These are phyloP conservation scores for Thermomucor indicae-seudaticae DNA, from an alignment of 371 early-diverging fungal species.

Conservation along the genomic window DNA sequence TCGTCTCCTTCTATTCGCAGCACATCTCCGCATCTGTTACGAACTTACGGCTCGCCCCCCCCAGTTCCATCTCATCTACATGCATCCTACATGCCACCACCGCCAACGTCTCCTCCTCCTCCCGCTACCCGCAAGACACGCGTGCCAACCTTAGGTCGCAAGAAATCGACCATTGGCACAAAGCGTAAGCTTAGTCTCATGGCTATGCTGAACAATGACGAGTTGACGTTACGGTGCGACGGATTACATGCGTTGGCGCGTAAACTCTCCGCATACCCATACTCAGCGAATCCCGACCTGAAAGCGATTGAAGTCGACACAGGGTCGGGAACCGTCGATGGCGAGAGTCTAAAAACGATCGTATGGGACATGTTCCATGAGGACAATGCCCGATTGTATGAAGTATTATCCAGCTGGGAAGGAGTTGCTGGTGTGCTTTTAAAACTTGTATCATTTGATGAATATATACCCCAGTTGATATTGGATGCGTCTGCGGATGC, in stretches of 20 bases:
- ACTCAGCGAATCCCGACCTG: constrained; percentile 9
- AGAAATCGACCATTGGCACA: constrained; percentile 29
- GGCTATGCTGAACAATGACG: constrained; percentile 27
- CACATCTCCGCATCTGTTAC: constrained; percentile 78
- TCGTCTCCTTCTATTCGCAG: constrained; percentile 97
- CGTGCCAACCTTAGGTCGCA: constrained; percentile 27
- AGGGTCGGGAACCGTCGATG: constrained; percentile 19
- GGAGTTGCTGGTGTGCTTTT: constrained; percentile 25
- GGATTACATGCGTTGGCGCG: constrained; percentile 27
- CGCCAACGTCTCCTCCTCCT: constrained; percentile 13
- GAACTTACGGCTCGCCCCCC: constrained; percentile 18
- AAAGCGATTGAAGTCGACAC: constrained; percentile 24
- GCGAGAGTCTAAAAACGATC: constrained; percentile 20
- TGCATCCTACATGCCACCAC: constrained; percentile 7
- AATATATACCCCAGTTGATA: constrained; percentile 28
- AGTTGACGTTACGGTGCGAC: constrained; percentile 19
- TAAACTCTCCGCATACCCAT: constrained; percentile 22
- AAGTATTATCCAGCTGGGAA: constrained; percentile 32
- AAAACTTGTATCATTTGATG: constrained; percentile 35
- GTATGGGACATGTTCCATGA: constrained; percentile 25
- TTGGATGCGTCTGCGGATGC: constrained; percentile 31
- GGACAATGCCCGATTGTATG: constrained; percentile 19
- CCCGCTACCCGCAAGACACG: constrained; percentile 24
- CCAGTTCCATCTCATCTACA: constrained; percentile 21
- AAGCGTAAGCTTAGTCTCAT: constrained; percentile 35